Percentiles rank a stretch among this genome's conserved stretches.
These are phyloP conservation scores for Paraconiothyrium sp. DNA, from an alignment of 2,329 filamentous ascomycete genomes.

Conservation along the genomic window DNA sequence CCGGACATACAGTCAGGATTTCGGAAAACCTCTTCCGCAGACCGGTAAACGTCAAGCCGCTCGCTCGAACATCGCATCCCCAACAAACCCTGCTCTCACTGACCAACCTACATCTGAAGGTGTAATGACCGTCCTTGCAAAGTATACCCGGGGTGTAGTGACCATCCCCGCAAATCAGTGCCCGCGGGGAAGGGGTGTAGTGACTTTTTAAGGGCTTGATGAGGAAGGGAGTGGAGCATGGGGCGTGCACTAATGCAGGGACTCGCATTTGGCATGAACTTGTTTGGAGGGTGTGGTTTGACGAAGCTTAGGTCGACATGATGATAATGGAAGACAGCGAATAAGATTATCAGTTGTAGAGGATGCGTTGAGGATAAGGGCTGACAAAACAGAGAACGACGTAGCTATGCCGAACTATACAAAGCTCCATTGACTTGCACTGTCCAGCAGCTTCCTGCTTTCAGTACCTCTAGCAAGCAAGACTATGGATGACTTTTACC, in stretches of 20 bases:
- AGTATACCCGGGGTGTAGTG: constrained; percentile 26
- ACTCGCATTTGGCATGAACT: neutral
- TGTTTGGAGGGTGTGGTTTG: neutral
- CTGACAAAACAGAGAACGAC: too few relatives aligned
- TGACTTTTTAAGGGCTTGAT: neutral
- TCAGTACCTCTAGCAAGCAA: neutral
- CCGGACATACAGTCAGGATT: neutral
- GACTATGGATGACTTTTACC: constrained; percentile 34
- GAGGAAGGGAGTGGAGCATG: neutral
- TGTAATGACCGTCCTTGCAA: constrained; percentile 6
- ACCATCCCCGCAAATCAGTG: constrained; percentile 19
- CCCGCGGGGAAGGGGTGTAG: constrained; percentile 16
- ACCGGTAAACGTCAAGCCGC: neutral
- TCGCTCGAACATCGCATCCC: neutral
- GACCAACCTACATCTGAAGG: neutral
- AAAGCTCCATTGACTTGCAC: too few relatives aligned
- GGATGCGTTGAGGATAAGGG: too few relatives aligned
- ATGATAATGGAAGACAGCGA: neutral
- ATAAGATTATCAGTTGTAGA: neutral
- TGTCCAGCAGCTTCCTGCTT: neutral
- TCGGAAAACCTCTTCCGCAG: neutral
- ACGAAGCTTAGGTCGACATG: too few relatives aligned
- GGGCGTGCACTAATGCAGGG: neutral
- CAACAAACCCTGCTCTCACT: neutral
- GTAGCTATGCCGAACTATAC: too few relatives aligned